Evolutionary conservation across 139 green algal species (phyloP), one percentile per base, ranked within the genome.

Genomic region (Spirogloea muscicola): DNA sequence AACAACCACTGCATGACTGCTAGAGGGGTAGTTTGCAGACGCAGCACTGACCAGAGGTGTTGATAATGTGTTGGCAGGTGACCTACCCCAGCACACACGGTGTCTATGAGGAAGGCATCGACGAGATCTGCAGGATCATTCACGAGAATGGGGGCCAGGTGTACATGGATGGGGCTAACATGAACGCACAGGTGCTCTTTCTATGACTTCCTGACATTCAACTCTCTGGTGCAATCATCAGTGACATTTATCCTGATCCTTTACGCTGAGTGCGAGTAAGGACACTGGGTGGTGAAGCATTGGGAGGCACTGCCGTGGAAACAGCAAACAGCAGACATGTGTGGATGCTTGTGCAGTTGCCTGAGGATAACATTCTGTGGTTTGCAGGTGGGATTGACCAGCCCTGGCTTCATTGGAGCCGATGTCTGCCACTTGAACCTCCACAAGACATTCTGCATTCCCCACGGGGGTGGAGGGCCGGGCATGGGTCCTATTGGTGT

Each of bases 381-480:
- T 18, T 74, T 72, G 0, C 91, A 96, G 91, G 94, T 99, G 1
- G 95, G 95, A 16, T 84, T 99, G 38, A 99, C 95, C 7, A 89
- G 90, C 13, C 95, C 95, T 29, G 95, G 95, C 46, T 85, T 93
- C 86, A 98, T 99, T 64, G 94, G 95, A 67, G 95, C 95, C 5
- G 95, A 99, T 76, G 95, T 99, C 70, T 99, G 95, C 86, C 95
- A 99, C 83, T 82, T 99, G 7, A 99, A 99, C 87, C 86, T 99
- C 68, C 95, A 99, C 91, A 99, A 99, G 88, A 99, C 94, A 49
- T 99, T 99, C 87, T 97, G 91, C 89, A 99, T 99, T 85, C 94
- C 94, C 21, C 94, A 98, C 84, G 94, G 93, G 34, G 92, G 93
- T 51, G 91, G 91, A 49, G 91, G 83, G 0, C 80, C 80, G 0